A percentile compares a stretch with the other conserved stretches of the same genome.
Conservation (phyloP, 2,329 filamentous ascomycete species). For the Neoascochyta sp. region DNA sequence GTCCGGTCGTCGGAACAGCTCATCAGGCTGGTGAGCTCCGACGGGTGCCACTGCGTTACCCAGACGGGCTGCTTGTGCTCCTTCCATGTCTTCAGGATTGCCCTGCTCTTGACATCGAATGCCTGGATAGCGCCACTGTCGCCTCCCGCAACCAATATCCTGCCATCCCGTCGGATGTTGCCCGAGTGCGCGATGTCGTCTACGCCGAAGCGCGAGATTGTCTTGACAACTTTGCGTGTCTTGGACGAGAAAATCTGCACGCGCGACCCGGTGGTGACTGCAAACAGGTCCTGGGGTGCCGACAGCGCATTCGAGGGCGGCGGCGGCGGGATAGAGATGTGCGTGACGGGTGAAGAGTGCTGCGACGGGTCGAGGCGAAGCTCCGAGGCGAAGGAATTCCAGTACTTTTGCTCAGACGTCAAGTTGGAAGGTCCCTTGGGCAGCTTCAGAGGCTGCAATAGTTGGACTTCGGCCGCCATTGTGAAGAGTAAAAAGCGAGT, state of each 20-base stretch:
- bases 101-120: constrained; percentile 84
- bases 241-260: constrained; percentile 92
- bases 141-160: constrained; percentile 85
- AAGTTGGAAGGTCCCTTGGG: constrained; percentile 76
- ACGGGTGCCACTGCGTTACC: constrained; percentile 86
- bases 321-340: constrained; percentile 70
- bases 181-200: constrained; percentile 86
- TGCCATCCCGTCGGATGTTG: constrained; percentile 82
- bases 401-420: constrained; percentile 92
- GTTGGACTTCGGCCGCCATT: constrained; percentile 85
- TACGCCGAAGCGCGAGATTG: constrained; percentile 76
- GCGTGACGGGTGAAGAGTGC: constrained; percentile 82
- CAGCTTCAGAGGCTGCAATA: constrained; percentile 76
- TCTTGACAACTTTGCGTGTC: constrained; percentile 88
- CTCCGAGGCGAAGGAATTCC: constrained; percentile 91
- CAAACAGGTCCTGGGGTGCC: constrained; percentile 65
- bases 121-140: constrained; percentile 91
- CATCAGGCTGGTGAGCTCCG: constrained; percentile 80
- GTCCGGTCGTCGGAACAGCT: constrained; percentile 90
- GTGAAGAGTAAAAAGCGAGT: constrained; percentile 12
- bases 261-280: constrained; percentile 88
- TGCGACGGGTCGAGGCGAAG: constrained; percentile 80
- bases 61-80: constrained; percentile 93
- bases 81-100: constrained; percentile 92
- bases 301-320: constrained; percentile 36